Evolutionary conservation across 2,329 filamentous ascomycete genomes (phyloP).

Genomic region (Cryphonectria nitschkei): DNA sequence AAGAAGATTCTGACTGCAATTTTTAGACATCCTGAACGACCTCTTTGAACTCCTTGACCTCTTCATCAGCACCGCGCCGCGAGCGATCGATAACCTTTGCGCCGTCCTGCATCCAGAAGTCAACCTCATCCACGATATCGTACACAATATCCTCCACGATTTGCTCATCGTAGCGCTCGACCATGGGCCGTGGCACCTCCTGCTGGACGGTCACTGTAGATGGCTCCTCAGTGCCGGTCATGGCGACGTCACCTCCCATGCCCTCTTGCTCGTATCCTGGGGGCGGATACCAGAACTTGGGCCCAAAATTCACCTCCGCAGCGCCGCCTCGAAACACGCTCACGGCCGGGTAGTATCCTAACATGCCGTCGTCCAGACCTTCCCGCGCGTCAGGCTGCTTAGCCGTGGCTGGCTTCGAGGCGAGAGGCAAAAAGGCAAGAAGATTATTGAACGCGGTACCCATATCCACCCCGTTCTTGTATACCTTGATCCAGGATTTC

Average conservation of each 20-base stretch:
- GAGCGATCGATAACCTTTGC: slow-evolving; percentile 53
- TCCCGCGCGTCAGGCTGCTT: slow-evolving; percentile 74
- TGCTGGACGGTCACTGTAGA: slow-evolving; percentile 27
- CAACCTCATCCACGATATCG: slow-evolving; percentile 92
- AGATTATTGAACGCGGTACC: slow-evolving; percentile 88
- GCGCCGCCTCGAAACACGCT: slow-evolving; percentile 91
- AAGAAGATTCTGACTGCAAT: slow-evolving; percentile 5
- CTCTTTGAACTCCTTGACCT: slow-evolving; percentile 64
- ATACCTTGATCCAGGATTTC: slow-evolving; percentile 82
- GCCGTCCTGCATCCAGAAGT: slow-evolving; percentile 79
- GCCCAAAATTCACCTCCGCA: slow-evolving; percentile 92
- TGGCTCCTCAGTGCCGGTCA: slow-evolving; percentile 45
- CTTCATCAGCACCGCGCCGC: slow-evolving; percentile 44
- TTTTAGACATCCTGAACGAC: slow-evolving; percentile 64
- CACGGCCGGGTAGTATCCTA: slow-evolving; percentile 93
- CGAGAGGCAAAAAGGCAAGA: slow-evolving; percentile 87
- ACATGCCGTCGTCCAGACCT: slow-evolving; percentile 89
- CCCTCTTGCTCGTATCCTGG: slow-evolving; percentile 54
- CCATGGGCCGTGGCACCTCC: slow-evolving; percentile 58
- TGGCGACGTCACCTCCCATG: slow-evolving; percentile 51
- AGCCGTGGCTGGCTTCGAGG: slow-evolving; percentile 69
- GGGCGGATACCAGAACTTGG: slow-evolving; percentile 88
- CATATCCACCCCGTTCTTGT: slow-evolving; percentile 87
- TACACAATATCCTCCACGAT: slow-evolving; percentile 93
- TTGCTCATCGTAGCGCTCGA: slow-evolving; percentile 86